phyloP scores from a whole-genome alignment of 2,329 filamentous ascomycete species.

The Aspergillus ruber region DNA sequence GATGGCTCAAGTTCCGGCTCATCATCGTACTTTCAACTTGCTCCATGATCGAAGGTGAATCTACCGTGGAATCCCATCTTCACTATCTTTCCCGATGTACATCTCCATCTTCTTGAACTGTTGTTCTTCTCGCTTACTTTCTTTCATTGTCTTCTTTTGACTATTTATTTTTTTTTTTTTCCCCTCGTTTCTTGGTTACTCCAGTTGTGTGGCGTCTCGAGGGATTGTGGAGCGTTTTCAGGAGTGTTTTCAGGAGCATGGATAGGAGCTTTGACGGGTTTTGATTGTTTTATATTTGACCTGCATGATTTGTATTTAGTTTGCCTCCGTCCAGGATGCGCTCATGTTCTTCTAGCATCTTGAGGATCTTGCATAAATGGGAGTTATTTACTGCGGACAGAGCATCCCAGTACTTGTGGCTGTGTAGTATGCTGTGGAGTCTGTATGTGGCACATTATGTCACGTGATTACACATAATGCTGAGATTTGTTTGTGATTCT shows the following conservation, averaged over 20 bases:
- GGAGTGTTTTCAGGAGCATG: constrained; percentile 19
- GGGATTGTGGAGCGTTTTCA: constrained; percentile 13
- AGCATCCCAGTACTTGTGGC: too few relatives aligned
- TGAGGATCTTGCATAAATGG: neutral
- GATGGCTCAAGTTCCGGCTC: constrained; percentile 18
- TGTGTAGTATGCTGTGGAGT: too few relatives aligned
- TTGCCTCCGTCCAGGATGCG: neutral
- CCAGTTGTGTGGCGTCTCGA: constrained; percentile 19
- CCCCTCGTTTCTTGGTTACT: neutral
- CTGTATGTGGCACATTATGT: too few relatives aligned
- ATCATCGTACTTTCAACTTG: constrained; percentile 23
- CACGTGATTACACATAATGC: too few relatives aligned
- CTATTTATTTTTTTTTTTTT: constrained; percentile 5
- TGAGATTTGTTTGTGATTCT: too few relatives aligned
- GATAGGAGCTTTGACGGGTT: constrained; percentile 17
- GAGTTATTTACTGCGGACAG: too few relatives aligned
- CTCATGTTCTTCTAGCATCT: neutral
- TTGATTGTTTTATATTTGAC: neutral
- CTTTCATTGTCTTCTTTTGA: constrained; percentile 5
- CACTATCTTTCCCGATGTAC: constrained; percentile 4
- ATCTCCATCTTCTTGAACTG: neutral
- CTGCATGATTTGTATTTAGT: neutral
- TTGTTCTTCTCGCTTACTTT: neutral
- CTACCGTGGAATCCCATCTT: constrained; percentile 2
- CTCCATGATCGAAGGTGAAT: constrained; percentile 1